These are phyloP conservation scores for Sphagnum magellanicum DNA, from an alignment of 228 moss, liverwort and hornwort genomes.

Conservation along the genomic window DNA sequence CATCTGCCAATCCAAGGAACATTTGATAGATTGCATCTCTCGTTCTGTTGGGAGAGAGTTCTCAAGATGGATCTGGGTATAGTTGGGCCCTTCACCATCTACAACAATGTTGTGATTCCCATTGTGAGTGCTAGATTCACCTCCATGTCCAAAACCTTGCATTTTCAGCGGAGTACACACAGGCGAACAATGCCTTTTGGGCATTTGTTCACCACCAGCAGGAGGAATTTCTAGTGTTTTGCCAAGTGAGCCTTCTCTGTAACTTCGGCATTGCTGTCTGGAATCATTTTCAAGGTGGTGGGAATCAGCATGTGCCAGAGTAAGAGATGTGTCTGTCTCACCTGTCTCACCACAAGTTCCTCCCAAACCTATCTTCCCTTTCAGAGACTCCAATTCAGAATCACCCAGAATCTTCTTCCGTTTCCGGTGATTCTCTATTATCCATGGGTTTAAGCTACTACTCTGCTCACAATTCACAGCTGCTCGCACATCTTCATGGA, in stretches of 20 bases:
- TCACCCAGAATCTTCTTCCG: conserved; percentile 37
- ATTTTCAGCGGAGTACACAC: too few species aligned
- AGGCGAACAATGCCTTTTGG: conserved; percentile 64
- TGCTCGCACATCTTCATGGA: conserved; percentile 46
- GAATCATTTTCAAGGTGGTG: conserved; percentile 17
- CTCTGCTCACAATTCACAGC: not conserved
- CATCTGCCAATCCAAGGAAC: conserved; percentile 38
- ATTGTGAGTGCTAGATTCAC: conserved; percentile 9
- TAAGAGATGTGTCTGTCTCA: conserved; percentile 22
- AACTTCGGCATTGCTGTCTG: conserved; percentile 20
- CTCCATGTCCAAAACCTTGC: not conserved
- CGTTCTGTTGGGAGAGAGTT: too few species aligned
- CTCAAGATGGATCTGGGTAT: too few species aligned
- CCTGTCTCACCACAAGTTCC: conserved; percentile 15
- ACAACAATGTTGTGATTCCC: conserved; percentile 5
- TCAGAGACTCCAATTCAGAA: conserved; percentile 22
- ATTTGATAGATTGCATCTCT: conserved; percentile 16
- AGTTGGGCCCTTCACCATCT: not conserved
- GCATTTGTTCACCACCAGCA: conserved; percentile 22
- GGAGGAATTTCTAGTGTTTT: conserved; percentile 5
- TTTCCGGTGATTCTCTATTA: conserved; percentile 52
- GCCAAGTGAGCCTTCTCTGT: conserved; percentile 18
- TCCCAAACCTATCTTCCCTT: conserved; percentile 21
- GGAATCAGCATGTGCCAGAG: conserved; percentile 27
- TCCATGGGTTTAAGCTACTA: not conserved